Base-by-base conservation (phyloP, 495 filamentous ascomycete genomes). In the Margaritispora aquatica region DNA sequence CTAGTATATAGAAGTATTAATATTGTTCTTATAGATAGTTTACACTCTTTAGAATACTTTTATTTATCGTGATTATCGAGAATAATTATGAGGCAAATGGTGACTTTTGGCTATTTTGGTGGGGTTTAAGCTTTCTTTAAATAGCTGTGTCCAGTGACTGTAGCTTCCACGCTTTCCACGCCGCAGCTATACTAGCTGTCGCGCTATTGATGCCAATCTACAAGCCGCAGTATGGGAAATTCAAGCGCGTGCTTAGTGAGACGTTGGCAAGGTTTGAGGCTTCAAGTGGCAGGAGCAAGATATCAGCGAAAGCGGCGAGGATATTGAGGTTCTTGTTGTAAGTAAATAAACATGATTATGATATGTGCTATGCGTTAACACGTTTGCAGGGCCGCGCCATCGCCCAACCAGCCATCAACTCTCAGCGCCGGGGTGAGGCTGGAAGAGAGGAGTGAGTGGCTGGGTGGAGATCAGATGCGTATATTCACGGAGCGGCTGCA, bases 101-200 rank as follows among this genome's bases (percentile, higher is more conserved):
- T n/a, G n/a, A n/a, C n/a, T n/a, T n/a, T n/a, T n/a, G n/a, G n/a
- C n/a, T n/a, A n/a, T n/a, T n/a, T n/a, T n/a, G n/a, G n/a, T n/a
- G n/a, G n/a, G n/a, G n/a, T n/a, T n/a, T n/a, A n/a, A n/a, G n/a
- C n/a, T n/a, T n/a, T n/a, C n/a, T n/a, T n/a, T n/a, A n/a, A n/a
- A n/a, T n/a, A n/a, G n/a, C n/a, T n/a, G n/a, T n/a, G n/a, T n/a
- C n/a, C n/a, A n/a, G n/a, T n/a, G n/a, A n/a, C n/a, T n/a, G n/a
- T 2, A 77, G 74, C 34, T 78, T 75, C 58, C 72, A 75, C 51
- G 70, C 73, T 8, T 55, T 65, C 17, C 63, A 62, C 44, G 63
- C 59, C 0, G 59, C 63, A 0, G 63, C 61, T 17, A 60, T 59
- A 0, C 48, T 65, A 4, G 63, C 63, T 17, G 58, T 60, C n/a